Percentiles rank a stretch among this genome's conserved stretches.
phyloP scores from a whole-genome alignment of 768 basidiomycete genomes.

The Floccularia luteovirens region DNA sequence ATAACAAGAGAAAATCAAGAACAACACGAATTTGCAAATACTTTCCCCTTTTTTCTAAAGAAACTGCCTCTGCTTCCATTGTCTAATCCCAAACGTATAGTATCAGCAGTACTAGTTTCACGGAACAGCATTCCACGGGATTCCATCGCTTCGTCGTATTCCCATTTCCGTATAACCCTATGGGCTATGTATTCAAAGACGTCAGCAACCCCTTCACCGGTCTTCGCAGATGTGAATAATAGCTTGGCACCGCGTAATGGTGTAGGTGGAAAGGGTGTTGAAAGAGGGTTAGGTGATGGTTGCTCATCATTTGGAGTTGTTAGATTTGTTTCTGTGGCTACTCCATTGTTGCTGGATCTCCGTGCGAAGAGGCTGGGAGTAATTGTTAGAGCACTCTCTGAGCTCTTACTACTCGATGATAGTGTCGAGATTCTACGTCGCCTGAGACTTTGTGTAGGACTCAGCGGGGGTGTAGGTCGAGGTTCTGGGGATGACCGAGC shows the following conservation, averaged over 20 bases:
- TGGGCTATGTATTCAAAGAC: slow-evolving; percentile 74
- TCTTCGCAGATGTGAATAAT: slow-evolving; percentile 76
- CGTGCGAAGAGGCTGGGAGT: slow-evolving; percentile 52
- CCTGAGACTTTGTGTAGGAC: slow-evolving; percentile 12
- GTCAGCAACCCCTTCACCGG: slow-evolving; percentile 60
- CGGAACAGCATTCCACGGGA: slow-evolving; percentile 22
- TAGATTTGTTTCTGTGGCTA: neutral
- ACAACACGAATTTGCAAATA: too few species aligned
- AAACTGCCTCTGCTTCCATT: too few species aligned
- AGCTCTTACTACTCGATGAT: slow-evolving; percentile 29
- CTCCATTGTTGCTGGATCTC: slow-evolving; percentile 10
- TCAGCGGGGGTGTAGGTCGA: slow-evolving; percentile 12
- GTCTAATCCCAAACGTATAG: neutral
- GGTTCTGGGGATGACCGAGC: slow-evolving; percentile 55
- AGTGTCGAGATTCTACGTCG: slow-evolving; percentile 18
- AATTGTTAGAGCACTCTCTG: slow-evolving; percentile 46
- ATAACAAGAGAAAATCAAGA: too few species aligned
- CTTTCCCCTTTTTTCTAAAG: too few species aligned
- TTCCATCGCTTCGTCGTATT: slow-evolving; percentile 55
- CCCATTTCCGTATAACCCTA: slow-evolving; percentile 57
- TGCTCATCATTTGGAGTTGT: slow-evolving; percentile 3
- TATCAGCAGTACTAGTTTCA: neutral
- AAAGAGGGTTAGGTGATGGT: neutral
- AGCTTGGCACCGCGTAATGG: slow-evolving; percentile 20
- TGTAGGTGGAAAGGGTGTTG: slow-evolving; percentile 4